Evolutionary conservation across 768 basidiomycete species (phyloP).

Genomic region (Amanita subjunquillea): DNA sequence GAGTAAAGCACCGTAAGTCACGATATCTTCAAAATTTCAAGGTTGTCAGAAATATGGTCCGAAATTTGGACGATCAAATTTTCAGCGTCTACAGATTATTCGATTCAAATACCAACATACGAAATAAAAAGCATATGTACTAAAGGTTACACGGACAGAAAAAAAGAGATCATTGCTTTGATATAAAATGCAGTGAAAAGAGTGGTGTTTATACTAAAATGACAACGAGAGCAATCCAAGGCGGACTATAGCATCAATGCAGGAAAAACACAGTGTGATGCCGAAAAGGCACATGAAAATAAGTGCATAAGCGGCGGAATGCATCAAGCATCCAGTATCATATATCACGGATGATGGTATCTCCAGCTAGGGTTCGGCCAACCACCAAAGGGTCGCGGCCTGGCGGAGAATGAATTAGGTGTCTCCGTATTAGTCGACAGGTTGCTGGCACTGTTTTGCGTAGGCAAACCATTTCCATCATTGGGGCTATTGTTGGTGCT

Average conservation of each 20-base stretch:
- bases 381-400: neutral
- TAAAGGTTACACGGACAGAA: too few species aligned
- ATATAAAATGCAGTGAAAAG: too few species aligned
- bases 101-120: too few species aligned
- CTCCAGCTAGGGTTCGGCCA: neutral
- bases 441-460: neutral
- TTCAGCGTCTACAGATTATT: too few species aligned
- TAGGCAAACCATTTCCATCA: neutral
- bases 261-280: neutral
- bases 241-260: neutral
- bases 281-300: neutral
- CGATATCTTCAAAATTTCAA: too few species aligned
- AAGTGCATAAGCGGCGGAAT: neutral
- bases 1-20: too few species aligned
- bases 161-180: too few species aligned
- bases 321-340: neutral
- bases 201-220: too few species aligned
- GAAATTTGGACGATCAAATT: too few species aligned
- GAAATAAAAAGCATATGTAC: too few species aligned
- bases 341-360: slow-evolving; percentile 2
- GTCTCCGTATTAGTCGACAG: neutral
- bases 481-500: neutral
- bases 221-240: too few species aligned
- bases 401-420: neutral
- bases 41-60: too few species aligned